Conservation (phyloP, 805 yeast species). For the Metschnikowia peoriensis region DNA sequence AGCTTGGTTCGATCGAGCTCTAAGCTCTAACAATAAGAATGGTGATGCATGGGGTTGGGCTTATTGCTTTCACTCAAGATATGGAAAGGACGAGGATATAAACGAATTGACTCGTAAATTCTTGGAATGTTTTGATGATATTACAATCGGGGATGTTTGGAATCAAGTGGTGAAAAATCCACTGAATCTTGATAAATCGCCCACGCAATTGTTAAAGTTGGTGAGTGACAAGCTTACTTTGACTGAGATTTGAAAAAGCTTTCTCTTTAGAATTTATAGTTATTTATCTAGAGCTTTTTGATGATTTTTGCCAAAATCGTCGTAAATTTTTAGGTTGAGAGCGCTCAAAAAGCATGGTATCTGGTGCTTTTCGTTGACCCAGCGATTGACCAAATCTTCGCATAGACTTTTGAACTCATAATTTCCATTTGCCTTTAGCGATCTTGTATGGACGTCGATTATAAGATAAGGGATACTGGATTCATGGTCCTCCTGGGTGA, state of each 20-base stretch:
- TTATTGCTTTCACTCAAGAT: conserved; percentile 24
- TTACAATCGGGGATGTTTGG: conserved; percentile 67
- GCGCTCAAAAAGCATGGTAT: conserved; percentile 79
- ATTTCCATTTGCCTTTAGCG: conserved; percentile 51
- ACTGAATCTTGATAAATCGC: conserved; percentile 40
- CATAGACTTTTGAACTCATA: conserved; percentile 36
- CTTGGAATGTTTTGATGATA: conserved; percentile 23
- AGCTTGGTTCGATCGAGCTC: conserved; percentile 73
- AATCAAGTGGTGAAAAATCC: conserved; percentile 47
- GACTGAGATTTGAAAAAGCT: neutral
- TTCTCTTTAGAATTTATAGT: neutral
- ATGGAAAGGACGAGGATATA: conserved; percentile 10
- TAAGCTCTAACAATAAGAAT: conserved; percentile 49
- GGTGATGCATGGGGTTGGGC: conserved; percentile 82
- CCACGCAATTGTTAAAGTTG: conserved; percentile 39
- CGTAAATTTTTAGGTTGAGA: conserved; percentile 64
- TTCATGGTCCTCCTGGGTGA: conserved; percentile 19
- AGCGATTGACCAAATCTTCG: conserved; percentile 55
- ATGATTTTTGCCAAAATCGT: conserved; percentile 23
- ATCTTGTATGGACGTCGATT: conserved; percentile 54
- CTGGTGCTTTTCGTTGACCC: conserved; percentile 68
- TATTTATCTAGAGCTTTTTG: neutral
- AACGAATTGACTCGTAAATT: neutral
- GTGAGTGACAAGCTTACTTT: conserved; percentile 21
- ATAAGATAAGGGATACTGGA: conserved; percentile 43